Base-by-base conservation (phyloP, 805 yeast species). In the Lipomyces oligophaga region DNA sequence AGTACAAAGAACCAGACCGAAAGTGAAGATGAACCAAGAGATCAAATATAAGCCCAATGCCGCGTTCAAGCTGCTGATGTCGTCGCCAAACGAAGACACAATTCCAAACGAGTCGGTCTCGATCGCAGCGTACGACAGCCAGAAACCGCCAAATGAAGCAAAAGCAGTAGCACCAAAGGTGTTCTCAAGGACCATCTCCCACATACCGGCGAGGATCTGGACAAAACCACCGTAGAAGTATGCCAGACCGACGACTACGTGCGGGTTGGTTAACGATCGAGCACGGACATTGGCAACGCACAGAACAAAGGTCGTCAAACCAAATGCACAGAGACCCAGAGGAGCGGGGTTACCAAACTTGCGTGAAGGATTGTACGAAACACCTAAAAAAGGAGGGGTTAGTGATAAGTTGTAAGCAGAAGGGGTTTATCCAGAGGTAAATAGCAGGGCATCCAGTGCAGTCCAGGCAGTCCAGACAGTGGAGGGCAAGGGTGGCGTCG, bases 151-250 rank as follows among this genome's bases (percentile, higher is more conserved):
- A 56, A 71, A 80, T 3, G 81, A 76, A 37, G 75, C 61, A 43
- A 81, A 67, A 2, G 84, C 83, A 10, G 80, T 74, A 47, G 79
- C 82, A 67, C 81, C 85, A 66, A 81, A 81, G 18, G 83, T 77
- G 65, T 81, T 80, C 44, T 79, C 84, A 36, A 75, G 60, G 2
- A 77, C 76, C 54, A 79, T 69, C 62, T 79, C 84, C 83, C 82
- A 79, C 66, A 79, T 69, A 20, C 85, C 85, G 15, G 83, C 83
- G 26, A 76, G 63, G 20, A 80, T 58, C 65, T 80, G 85, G 25
- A 74, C 70, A 2, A 72, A 58, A 11, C 85, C 85, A 43, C 85
- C 86, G 52, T 80, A 80, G 60, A 80, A 79, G 57, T 73, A 66
- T 0, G 85, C 82, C 18, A 72, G 58, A 10, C 80, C 79, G 20